Conservation (phyloP, 352 stramenopile species). For the Globisporangium recalcitrans region DNA sequence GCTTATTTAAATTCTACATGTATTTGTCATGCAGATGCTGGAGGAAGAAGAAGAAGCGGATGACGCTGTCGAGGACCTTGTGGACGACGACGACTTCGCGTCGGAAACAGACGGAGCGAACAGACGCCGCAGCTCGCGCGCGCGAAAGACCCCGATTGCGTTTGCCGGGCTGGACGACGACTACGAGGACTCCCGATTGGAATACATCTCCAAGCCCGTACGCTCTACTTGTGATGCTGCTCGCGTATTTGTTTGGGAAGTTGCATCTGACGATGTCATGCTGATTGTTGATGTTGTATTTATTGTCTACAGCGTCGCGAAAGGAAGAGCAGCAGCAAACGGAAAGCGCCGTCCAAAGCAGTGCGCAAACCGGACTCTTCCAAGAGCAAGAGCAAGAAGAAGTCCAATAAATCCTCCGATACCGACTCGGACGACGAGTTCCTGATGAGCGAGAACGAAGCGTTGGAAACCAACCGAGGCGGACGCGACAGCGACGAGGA, state of each 20-base stretch:
- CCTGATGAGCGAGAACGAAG: constrained; percentile 13
- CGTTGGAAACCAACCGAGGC: neutral
- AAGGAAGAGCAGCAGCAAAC: neutral
- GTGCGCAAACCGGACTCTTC: neutral
- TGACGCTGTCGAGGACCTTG: constrained; percentile 21
- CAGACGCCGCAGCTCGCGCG: constrained; percentile 14
- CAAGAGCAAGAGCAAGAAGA: constrained; percentile 19
- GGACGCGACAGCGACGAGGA: constrained; percentile 27
- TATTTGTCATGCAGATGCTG: constrained; percentile 4
- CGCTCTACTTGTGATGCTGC: neutral
- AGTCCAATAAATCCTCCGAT: constrained; percentile 6
- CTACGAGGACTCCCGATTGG: constrained; percentile 14
- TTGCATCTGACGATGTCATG: neutral
- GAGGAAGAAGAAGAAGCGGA: constrained; percentile 28
- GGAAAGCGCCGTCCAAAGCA: constrained; percentile 8
- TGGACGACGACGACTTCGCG: constrained; percentile 1
- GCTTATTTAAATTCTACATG: neutral
- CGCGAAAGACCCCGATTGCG: constrained; percentile 11
- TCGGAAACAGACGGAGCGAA: constrained; percentile 9
- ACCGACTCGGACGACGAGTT: constrained; percentile 24
- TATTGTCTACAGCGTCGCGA: constrained; percentile 11
- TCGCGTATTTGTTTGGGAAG: neutral
- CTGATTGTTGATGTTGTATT: neutral
- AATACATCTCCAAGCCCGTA: constrained; percentile 18
- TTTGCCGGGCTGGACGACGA: constrained; percentile 15